phyloP scores from a whole-genome alignment of 176 grass and related monocot species.

The Oryza australiensis region DNA sequence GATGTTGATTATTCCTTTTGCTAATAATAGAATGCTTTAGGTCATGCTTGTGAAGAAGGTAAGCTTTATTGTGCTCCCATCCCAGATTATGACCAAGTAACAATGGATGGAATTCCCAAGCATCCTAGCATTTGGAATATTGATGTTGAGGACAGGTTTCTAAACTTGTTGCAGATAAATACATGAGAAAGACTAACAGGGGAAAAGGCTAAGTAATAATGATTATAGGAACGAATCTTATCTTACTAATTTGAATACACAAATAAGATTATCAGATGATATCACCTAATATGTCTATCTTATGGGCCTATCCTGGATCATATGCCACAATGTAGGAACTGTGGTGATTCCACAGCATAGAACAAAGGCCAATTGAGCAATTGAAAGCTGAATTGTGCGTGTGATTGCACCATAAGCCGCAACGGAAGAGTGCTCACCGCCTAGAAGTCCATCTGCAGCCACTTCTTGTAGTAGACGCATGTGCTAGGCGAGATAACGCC shows the following conservation, averaged over 20 bases:
- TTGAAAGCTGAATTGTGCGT: constrained; percentile 1
- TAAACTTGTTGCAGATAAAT: constrained; percentile 28
- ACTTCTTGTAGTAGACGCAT: constrained; percentile 72
- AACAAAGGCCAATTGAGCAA: background rate
- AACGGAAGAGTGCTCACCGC: constrained; percentile 13
- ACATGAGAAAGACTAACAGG: background rate
- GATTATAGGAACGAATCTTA: background rate
- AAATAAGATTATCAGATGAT: background rate
- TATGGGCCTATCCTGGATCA: background rate
- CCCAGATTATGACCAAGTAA: background rate
- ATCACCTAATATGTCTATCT: background rate
- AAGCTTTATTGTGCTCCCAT: background rate
- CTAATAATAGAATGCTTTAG: background rate
- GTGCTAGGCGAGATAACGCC: constrained; percentile 62
- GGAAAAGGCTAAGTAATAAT: background rate
- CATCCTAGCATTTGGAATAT: background rate
- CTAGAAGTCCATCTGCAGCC: constrained; percentile 76
- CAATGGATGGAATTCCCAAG: background rate
- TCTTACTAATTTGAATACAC: background rate
- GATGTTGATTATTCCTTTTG: background rate
- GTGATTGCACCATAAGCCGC: background rate
- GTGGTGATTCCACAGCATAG: background rate
- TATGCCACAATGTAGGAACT: background rate
- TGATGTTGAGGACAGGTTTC: background rate
- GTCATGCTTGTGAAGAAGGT: background rate